These are phyloP conservation scores for Nicotiana noctiflora DNA, from an alignment of 257 asterid genomes.

Conservation along the genomic window DNA sequence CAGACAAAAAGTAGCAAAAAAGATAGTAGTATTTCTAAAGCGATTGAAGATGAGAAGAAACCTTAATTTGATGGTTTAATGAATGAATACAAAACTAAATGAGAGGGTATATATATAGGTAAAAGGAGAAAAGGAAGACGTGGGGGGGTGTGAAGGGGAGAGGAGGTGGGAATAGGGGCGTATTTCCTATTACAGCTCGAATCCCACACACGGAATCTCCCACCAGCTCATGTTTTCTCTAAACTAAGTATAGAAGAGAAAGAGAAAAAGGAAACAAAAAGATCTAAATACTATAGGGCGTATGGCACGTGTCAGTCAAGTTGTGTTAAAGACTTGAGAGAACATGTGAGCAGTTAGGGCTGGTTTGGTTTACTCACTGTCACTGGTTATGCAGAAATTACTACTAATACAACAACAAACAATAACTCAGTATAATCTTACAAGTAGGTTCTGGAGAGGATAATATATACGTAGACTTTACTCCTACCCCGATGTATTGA, in stretches of 20 bases:
- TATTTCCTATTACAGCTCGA: slow-evolving; percentile 56
- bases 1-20: background rate
- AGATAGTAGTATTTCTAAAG: background rate
- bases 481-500: too few species aligned
- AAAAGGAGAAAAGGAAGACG: background rate
- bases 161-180: background rate
- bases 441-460: too few species aligned
- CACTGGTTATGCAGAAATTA: too few species aligned
- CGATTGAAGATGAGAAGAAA: background rate
- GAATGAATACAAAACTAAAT: slow-evolving; percentile 10
- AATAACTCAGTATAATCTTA: too few species aligned
- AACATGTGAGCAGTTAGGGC: background rate
- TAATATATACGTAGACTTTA: too few species aligned
- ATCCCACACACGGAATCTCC: slow-evolving; percentile 56
- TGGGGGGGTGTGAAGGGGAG: background rate
- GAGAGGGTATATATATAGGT: slow-evolving; percentile 34
- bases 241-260: slow-evolving; percentile 4
- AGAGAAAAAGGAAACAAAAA: slow-evolving; percentile 7
- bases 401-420: too few species aligned
- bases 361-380: too few species aligned
- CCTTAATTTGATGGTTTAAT: background rate
- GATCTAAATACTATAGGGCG: background rate
- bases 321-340: background rate
- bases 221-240: slow-evolving; percentile 49
- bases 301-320: background rate